Evolutionary conservation across 495 filamentous ascomycete genomes (phyloP), one percentile per base, ranked within the genome.

Genomic region (Glonium stellatum): DNA sequence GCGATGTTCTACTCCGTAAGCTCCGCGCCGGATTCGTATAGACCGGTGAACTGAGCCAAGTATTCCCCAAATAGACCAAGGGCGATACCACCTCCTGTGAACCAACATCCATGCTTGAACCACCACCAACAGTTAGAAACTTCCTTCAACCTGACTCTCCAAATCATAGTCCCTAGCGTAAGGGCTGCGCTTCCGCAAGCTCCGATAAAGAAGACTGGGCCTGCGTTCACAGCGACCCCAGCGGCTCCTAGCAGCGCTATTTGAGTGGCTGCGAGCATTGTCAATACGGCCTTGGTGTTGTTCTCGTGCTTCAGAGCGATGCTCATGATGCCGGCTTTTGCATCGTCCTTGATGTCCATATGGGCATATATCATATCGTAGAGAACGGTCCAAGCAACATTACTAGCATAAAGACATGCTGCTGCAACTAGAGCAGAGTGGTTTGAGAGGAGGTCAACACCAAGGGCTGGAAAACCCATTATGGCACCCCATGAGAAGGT

Each of bases 351-450:
- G 71, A 98, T 92, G 63, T 98, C 93, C 87, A 97, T 96, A 74
- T 97, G 92, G 35, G 95, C 93, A 74, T 98, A 98, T 19, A 98
- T 95, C 86, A 96, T 97, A 74, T 98, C 93, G 68, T 98, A 98
- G 58, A 97, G 70, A 44, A 97, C 82, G 10, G 93, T 96, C 93
- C 93, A 98, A 0, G 91, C 84, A 25, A 96, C 77, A 68, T 92
- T 96, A 62, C 88, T 92, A 15, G 81, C 75, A 72, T 97, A 97
- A 44, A 98, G 76, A 27, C 84, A 80, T 2, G 78, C 83, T 10
- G 91, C 87, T 0, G 87, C 82, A 42, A 79, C 74, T 61, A 88
- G 70, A 15, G 89, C 84, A 25, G 82, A 70, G 21, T 71, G 72
- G 61, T 95, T 85, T 23, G 76, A 66, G 13, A 93, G 71, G 59